Base-by-base conservation (phyloP, 2,329 filamentous ascomycete species). In the Colletotrichum coccodes region DNA sequence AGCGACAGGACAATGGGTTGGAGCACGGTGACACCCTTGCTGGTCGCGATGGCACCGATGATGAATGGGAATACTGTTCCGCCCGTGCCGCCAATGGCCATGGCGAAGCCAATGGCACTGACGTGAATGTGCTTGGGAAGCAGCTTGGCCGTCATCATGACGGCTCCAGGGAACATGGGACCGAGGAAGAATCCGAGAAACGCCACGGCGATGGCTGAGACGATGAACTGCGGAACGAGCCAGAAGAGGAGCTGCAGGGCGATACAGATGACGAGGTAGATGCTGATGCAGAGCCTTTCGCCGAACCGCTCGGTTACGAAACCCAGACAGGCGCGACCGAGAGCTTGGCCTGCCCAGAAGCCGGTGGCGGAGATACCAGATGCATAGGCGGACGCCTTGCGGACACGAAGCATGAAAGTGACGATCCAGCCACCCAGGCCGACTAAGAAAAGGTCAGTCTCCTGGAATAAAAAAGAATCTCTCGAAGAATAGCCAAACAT, bases 401-500 rank as follows among this genome's bases (percentile, higher is more conserved):
- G 87, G 11, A 93, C 89, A 14, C 87, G 86, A 6, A 93, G 88
- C 91, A 95, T 94, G 76, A 95, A 94, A 0, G 90, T 90, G 38
- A 94, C 90, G 38, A 95, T 90, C 93, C 93, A 95, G 4, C 93
- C 93, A 26, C 92, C 91, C 1, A 94, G 84, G 0, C 89, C 90
- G 57, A 92, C 81, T 82, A 18, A 0, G 3, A 21, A 8, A 2
- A 8, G 18, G 21, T 75, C 32, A 77, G 68, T 14, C 26, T 8
- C n/a, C 3, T 18, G 14, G 14, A 32, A 34, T 6, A 18, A 5
- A 3, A 14, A 23, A 4, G 30, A 36, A 0, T 5, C 4, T 52
- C 28, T 4, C 9, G 1, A 11, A 3, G 2, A 14, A 9, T 5
- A 1, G 5, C n/a, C 3, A 3, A 11, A 62, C 72, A 40, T 68